Percentiles rank a stretch among this genome's conserved stretches.
These are phyloP conservation scores for Xylariaceae sp. DNA, from an alignment of 2,329 filamentous ascomycete species.

Conservation along the genomic window DNA sequence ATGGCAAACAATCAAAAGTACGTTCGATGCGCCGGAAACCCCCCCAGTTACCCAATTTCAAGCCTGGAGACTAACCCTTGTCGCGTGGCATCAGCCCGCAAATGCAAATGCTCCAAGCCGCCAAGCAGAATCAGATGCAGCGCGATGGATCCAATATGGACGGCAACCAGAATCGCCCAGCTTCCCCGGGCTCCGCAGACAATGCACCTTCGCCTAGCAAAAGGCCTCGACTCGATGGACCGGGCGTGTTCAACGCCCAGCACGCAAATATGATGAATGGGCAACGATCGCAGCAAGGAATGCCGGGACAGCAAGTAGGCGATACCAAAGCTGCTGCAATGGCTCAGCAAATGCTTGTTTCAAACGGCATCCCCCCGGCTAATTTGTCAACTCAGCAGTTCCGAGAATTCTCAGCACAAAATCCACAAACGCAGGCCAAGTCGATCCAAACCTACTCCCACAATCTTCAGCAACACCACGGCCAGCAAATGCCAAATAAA, in stretches of 20 bases:
- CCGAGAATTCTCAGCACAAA: slow-evolving; percentile 52
- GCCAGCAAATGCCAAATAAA: slow-evolving; percentile 73
- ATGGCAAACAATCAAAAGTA: slow-evolving; percentile 75
- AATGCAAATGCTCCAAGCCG: slow-evolving; percentile 61
- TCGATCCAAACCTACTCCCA: slow-evolving; percentile 83
- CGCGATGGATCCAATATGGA: slow-evolving; percentile 84
- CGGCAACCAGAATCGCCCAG: slow-evolving; percentile 71
- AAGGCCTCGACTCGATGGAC: slow-evolving; percentile 73
- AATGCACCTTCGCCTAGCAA: slow-evolving; percentile 92
- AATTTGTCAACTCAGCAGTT: slow-evolving; percentile 72
- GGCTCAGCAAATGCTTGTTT: slow-evolving; percentile 56
- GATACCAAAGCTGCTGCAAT: slow-evolving; percentile 38
- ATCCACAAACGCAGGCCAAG: slow-evolving; percentile 65
- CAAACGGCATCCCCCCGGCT: slow-evolving; percentile 69
- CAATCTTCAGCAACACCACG: slow-evolving; percentile 76
- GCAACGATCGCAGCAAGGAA: slow-evolving; percentile 59
- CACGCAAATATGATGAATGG: slow-evolving; percentile 69
- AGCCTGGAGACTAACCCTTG: slow-evolving; percentile 17
- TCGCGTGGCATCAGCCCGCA: slow-evolving; percentile 47
- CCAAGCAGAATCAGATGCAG: slow-evolving; percentile 78
- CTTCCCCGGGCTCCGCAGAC: slow-evolving; percentile 76
- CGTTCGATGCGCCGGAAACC: slow-evolving; percentile 29
- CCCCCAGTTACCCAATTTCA: too few species aligned
- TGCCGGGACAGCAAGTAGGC: slow-evolving; percentile 63
- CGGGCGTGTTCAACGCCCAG: slow-evolving; percentile 65